Evolutionary conservation across 2,329 filamentous ascomycete genomes (phyloP), one percentile per base, ranked within the genome.

Genomic region (Talaromyces funiculosus): DNA sequence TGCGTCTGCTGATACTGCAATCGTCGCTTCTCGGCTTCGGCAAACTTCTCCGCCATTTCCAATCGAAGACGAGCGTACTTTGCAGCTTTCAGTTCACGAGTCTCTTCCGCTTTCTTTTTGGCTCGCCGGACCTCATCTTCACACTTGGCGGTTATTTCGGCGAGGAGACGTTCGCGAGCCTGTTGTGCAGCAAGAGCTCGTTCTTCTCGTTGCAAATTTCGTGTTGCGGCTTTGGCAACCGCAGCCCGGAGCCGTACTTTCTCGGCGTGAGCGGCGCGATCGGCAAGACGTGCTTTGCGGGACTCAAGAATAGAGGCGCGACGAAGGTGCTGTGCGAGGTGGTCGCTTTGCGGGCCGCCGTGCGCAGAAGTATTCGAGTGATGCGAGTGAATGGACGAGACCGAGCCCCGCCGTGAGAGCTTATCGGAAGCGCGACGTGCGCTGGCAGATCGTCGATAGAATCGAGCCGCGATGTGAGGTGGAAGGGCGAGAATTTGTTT

Each of bases 51-150:
- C 45, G 84, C 82, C 82, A 87, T 85, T 67, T 87, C 85, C 62
- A 83, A 68, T 43, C 83, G 78, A 61, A 84, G 77, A 55, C 82
- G 79, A 57, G 80, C 78, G 71, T 86, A 80, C 66, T 87, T 84
- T 12, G 84, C 84, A 38, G 84, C 82, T 71, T 85, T 85, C 65
- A 81, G 79, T 71, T 86, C 84, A 67, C 84, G 84, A 67, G 84
- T 85, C 64, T 87, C 85, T 72, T 87, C 85, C 8, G 85, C 85
- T 57, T 86, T 82, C 71, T 85, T 84, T 77, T 87, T 88, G 45
- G 85, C 85, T 40, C 84, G 79, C 63, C 82, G 79, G 31, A 88
- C 85, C 69, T 88, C 84, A 67, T 87, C 85, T 61, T 86, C 85
- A 68, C 85, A 87, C 70, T 83, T 80, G 63, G 85, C 84, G 7